These are phyloP conservation scores for Diaporthe destruens DNA, from an alignment of 2,329 filamentous ascomycete species.

Conservation along the genomic window DNA sequence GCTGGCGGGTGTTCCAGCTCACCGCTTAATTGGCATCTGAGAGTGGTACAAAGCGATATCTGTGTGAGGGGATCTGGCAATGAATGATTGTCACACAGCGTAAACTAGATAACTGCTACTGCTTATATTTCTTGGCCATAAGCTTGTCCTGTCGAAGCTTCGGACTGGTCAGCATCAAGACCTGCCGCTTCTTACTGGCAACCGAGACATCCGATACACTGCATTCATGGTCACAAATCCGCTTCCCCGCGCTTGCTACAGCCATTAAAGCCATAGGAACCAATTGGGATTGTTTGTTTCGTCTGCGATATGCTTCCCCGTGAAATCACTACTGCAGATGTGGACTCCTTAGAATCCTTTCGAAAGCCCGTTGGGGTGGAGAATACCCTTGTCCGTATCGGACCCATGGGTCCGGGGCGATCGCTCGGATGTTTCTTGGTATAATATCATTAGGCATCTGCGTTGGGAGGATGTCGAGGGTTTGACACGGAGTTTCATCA, in stretches of 20 bases:
- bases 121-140: constrained; percentile 8
- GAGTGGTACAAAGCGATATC: neutral
- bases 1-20: neutral
- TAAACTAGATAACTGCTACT: neutral
- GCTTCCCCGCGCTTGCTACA: neutral
- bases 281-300: neutral
- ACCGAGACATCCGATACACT: neutral
- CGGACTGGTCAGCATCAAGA: neutral
- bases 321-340: constrained; percentile 2
- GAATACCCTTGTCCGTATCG: neutral
- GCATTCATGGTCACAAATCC: neutral
- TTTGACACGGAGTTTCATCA: neutral
- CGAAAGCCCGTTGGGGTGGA: neutral
- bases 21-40: neutral
- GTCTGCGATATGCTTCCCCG: neutral
- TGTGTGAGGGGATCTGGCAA: neutral
- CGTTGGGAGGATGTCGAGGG: neutral
- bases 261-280: neutral
- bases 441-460: neutral
- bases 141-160: neutral
- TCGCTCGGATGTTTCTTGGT: neutral
- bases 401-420: neutral
- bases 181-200: neutral
- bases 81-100: neutral
- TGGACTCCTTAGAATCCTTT: constrained; percentile 1